Base-by-base conservation (phyloP, 2,329 filamentous ascomycete genomes). In the Sodiomyces alkalinus region DNA sequence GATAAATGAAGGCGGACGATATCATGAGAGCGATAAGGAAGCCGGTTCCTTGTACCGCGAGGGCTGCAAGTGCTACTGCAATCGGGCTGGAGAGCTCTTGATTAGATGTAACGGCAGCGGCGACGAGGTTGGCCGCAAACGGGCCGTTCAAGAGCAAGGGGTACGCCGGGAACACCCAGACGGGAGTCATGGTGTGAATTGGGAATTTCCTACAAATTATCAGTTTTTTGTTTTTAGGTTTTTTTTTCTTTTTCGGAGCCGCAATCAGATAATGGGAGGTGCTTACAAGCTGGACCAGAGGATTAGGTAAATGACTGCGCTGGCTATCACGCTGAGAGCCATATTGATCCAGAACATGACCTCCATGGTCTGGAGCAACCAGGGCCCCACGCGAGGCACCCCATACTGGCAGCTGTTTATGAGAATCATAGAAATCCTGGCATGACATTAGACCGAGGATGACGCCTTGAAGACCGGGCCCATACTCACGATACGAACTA, bases 161-260 rank as follows among this genome's bases (percentile, higher is more conserved):
- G 38, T 92, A 92, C 1, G 78, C 80, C 0, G 81, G 82, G 39
- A 90, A 90, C 30, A 87, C 83, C 81, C 81, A 90, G 12, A 83
- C 73, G 0, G 81, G 81, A 1, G 81, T 90, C 82, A 92, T 90
- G 29, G 74, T 74, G 19, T 80, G 76, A 26, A 90, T 80, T 0
- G 82, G 62, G 27, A 64, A 64, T 16, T 57, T 54, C 51, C 56
- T 67, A 30, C 7, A 7, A 13, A 6, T 3, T 4, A n/a, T 37
- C n/a, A 37, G 28, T 1, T 11, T 16, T 24, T 17, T n/a, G n/a
- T n/a, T n/a, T 8, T 8, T 21, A 21, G 4, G 9, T 17, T 27
- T 19, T 11, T 27, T 17, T 10, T 19, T 9, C 8, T n/a, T n/a
- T n/a, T n/a, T n/a, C n/a, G n/a, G n/a, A 7, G 17, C 13, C 19